Evolutionary conservation across 108 stramenopile genomes (phyloP), one percentile per base, ranked within the genome.

Genomic region (Craspedostauros australis): DNA sequence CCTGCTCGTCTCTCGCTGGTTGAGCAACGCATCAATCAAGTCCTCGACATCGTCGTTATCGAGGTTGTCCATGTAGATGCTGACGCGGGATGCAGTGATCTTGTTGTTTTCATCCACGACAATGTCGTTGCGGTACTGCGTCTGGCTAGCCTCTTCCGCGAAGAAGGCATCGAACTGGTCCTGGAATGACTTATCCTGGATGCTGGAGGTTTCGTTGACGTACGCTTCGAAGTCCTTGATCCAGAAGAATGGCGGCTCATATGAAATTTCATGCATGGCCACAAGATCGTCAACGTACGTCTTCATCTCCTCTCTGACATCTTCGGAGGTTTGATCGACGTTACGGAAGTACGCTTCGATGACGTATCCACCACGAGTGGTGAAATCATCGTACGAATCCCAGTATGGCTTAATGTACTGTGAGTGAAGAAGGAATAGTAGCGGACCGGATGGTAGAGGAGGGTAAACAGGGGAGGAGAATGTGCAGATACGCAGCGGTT

Each of bases 251-350:
- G 11, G 19, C 12, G 60, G 60, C 14, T 31, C 34, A 5, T 30
- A 11, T 39, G 20, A 36, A 21, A 70, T 53, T 24, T 48, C 15
- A 0, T 55, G 41, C 28, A 70, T 36, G 4, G 27, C 56, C 1
- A 64, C 62, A 25, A 70, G 45, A 3, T 47, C 55, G 30, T 62
- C 36, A 19, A 70, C 39, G 24, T 70, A 70, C 12, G 11, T 26
- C 16, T 46, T 27, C 61, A 63, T 63, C 3, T 57, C 56, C 15
- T 18, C 30, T 49, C 53, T 54, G 38, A 63, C 36, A 0, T 15
- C 50, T 6, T 29, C 42, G 16, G 27, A 16, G 20, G 46, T 39
- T 23, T 62, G 61, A 37, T 70, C 62, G 4, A 57, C 56, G 36
- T 39, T 16, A 1, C 69, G 61, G 34, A 70, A 70, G 49, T 48